Percentiles rank a stretch among this genome's conserved stretches.
Evolutionary conservation across 768 basidiomycete species (phyloP).

Genomic region (Boletus vinaceobasis): DNA sequence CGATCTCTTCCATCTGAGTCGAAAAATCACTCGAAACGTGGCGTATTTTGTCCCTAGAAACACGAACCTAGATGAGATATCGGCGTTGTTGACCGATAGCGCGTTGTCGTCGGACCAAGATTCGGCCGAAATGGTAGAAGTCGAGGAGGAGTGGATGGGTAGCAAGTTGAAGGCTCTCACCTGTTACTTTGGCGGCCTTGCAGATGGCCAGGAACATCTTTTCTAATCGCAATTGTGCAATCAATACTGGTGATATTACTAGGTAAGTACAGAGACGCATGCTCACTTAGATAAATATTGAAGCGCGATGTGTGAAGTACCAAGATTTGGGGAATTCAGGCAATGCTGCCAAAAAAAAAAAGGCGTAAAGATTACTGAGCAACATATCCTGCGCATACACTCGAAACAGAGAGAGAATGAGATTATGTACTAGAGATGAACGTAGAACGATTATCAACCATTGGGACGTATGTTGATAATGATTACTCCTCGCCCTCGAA

Average conservation of each 20-base stretch:
- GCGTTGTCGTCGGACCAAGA: constrained; percentile 1
- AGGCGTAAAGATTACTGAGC: too few species aligned
- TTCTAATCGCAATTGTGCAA: constrained; percentile 35
- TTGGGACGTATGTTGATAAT: too few species aligned
- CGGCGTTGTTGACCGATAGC: constrained; percentile 38
- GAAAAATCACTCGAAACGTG: constrained; percentile 72
- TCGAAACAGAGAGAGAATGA: too few species aligned
- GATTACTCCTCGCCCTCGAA: too few species aligned
- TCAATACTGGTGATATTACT: neutral
- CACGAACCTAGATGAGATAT: constrained; percentile 67
- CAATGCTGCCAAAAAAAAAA: too few species aligned
- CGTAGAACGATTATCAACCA: too few species aligned
- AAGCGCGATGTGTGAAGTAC: neutral
- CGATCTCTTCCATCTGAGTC: constrained; percentile 73
- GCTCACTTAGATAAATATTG: too few species aligned
- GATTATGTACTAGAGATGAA: too few species aligned
- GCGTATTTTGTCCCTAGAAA: constrained; percentile 92
- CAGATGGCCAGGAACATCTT: constrained; percentile 58
- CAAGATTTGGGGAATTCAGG: too few species aligned
- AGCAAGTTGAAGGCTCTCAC: constrained; percentile 90
- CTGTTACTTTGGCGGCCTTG: constrained; percentile 90
- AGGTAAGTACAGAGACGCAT: neutral
- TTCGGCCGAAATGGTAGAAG: constrained; percentile 63
- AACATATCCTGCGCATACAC: too few species aligned
- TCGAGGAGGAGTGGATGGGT: constrained; percentile 98